Evolutionary conservation across 176 grass and related monocot species (phyloP).

Genomic region (Zoysia pacifica): DNA sequence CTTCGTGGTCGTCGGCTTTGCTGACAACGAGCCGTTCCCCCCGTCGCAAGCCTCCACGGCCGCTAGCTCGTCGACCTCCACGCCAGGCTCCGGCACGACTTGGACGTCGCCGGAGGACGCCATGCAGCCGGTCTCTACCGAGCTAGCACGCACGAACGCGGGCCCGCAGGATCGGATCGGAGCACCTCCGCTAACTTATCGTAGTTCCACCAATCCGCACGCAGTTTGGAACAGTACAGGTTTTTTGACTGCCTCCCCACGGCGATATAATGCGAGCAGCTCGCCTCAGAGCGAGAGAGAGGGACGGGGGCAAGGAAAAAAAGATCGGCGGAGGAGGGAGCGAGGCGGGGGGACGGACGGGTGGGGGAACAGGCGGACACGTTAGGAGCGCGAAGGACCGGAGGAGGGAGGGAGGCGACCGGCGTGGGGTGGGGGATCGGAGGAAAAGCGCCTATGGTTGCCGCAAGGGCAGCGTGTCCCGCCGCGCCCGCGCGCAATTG

Average conservation of each 20-base stretch:
- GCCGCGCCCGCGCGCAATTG: slow-evolving; percentile 15
- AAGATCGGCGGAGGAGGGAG: slow-evolving; percentile 33
- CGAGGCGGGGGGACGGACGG: slow-evolving; percentile 20
- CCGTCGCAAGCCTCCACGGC: neutral
- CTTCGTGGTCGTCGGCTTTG: neutral
- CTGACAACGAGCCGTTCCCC: neutral
- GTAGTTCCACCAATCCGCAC: neutral
- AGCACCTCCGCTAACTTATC: too few relatives aligned
- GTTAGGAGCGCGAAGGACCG: slow-evolving; percentile 14
- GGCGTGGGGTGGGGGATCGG: neutral
- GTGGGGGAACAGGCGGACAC: slow-evolving; percentile 52
- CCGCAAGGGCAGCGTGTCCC: slow-evolving; percentile 55
- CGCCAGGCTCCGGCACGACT: slow-evolving; percentile 13
- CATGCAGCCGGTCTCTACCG: slow-evolving; percentile 33
- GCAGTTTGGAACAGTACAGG: slow-evolving; percentile 6
- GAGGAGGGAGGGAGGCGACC: neutral
- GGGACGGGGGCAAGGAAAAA: neutral
- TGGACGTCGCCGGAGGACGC: slow-evolving; percentile 30
- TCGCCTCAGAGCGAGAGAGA: neutral
- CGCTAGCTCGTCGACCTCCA: too few relatives aligned
- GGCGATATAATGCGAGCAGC: slow-evolving; percentile 24
- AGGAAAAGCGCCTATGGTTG: slow-evolving; percentile 37
- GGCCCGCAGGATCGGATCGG: too few relatives aligned
- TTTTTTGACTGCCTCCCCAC: neutral
- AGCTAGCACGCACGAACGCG: neutral